phyloP scores from a whole-genome alignment of 495 filamentous ascomycete genomes.

The Cercophora samala region DNA sequence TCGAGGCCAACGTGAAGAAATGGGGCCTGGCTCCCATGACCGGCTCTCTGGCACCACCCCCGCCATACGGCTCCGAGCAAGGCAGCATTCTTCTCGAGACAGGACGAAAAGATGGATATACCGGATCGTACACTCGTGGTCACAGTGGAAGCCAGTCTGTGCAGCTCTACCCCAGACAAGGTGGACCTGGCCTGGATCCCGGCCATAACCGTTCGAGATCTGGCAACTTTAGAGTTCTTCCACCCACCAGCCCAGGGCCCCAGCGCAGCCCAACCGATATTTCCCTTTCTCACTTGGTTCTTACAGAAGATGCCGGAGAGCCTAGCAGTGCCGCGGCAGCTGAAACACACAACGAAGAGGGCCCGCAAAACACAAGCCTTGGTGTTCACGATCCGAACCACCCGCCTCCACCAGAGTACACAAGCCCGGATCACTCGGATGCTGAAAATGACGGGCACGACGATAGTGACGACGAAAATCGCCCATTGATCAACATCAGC shows the following conservation, averaged over 20 bases:
- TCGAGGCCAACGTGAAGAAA: slow-evolving; percentile 99
- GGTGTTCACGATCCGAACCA: slow-evolving; percentile 35
- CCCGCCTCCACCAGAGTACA: slow-evolving; percentile 69
- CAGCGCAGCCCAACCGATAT: slow-evolving; percentile 94
- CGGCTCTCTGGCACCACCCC: slow-evolving; percentile 88
- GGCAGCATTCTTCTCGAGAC: slow-evolving; percentile 92
- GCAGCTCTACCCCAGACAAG: slow-evolving; percentile 36
- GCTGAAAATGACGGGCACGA: slow-evolving; percentile 45
- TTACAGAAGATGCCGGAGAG: slow-evolving; percentile 74
- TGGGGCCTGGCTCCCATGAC: slow-evolving; percentile 97
- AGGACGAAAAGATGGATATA: slow-evolving; percentile 63
- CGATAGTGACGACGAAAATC: slow-evolving; percentile 46
- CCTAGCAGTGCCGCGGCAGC: slow-evolving; percentile 54
- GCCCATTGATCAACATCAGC: slow-evolving; percentile 37
- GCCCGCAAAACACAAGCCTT: slow-evolving; percentile 37
- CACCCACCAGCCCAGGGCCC: slow-evolving; percentile 83
- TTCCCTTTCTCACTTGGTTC: slow-evolving; percentile 73
- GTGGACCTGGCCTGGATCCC: slow-evolving; percentile 33
- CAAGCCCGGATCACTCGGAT: slow-evolving; percentile 59
- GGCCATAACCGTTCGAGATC: slow-evolving; percentile 55
- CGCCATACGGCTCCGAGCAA: slow-evolving; percentile 93
- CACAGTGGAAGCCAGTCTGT: slow-evolving; percentile 49
- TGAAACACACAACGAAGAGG: slow-evolving; percentile 32
- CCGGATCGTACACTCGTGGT: slow-evolving; percentile 52
- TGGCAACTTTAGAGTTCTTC: slow-evolving; percentile 59